Conservation (phyloP, 1,139 yeast genomes). For the Chernovozyma sophiae-reginae region DNA sequence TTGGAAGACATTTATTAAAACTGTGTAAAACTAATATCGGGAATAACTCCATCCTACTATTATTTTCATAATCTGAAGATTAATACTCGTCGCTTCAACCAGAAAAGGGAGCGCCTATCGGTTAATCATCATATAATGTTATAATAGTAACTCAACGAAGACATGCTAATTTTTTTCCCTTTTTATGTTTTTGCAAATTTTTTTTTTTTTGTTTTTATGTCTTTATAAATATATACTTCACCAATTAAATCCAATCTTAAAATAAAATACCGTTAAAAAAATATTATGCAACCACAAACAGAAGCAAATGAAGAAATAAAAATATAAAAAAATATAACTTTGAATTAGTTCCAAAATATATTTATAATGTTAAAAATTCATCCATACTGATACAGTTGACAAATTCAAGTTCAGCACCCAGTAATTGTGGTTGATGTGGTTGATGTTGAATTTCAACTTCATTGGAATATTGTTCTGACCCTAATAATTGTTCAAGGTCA, state of each 20-base stretch:
- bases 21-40: too few species aligned
- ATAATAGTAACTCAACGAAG: constrained; percentile 1
- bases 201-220: constrained; percentile 10
- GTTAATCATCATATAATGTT: neutral
- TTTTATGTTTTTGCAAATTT: constrained; percentile 7
- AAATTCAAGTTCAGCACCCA: constrained; percentile 12
- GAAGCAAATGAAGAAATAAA: too few species aligned
- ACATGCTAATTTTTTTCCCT: constrained; percentile 11
- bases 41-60: too few species aligned
- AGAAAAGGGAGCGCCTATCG: neutral
- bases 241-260: constrained; percentile 3
- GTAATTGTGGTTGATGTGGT: neutral
- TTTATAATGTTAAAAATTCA: constrained; percentile 24
- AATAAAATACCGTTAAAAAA: constrained; percentile 6
- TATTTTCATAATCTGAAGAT: too few species aligned
- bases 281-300: too few species aligned
- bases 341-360: too few species aligned
- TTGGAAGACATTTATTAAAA: too few species aligned
- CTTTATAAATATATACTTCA: constrained; percentile 2
- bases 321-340: too few species aligned
- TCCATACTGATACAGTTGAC: constrained; percentile 20
- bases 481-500: neutral
- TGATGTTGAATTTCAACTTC: constrained; percentile 5
- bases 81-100: neutral
- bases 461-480: neutral